A percentile compares a stretch with the other conserved stretches of the same genome.
Evolutionary conservation across 1,284 basidiomycete genomes (phyloP).

Genomic region (Sanghuangporus baumii): DNA sequence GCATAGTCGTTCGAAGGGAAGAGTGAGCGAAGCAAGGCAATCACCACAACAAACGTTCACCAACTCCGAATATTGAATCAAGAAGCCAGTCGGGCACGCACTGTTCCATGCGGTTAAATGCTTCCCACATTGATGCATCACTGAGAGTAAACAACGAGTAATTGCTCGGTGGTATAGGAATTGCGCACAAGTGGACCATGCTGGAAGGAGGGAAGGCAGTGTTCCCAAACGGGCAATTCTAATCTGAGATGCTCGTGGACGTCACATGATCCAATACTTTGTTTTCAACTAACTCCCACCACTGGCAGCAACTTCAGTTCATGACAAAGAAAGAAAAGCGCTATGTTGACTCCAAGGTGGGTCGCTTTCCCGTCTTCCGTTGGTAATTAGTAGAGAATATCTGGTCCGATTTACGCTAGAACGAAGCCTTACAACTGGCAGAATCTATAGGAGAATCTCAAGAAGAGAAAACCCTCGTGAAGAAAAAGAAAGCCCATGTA

Average conservation of each 20-base stretch:
- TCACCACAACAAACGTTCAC: neutral
- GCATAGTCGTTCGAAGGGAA: neutral
- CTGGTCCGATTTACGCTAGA: neutral
- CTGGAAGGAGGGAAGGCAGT: too few species aligned
- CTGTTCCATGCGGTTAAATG: neutral
- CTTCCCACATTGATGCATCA: neutral
- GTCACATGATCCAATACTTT: neutral
- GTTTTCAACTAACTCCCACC: neutral
- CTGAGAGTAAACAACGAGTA: neutral
- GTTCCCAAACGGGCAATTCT: too few species aligned
- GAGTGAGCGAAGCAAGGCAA: neutral
- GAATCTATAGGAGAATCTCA: constrained; percentile 9
- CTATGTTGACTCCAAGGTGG: constrained; percentile 14
- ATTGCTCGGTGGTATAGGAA: neutral
- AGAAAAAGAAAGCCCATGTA: constrained; percentile 6
- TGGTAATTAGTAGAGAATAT: neutral
- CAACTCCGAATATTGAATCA: neutral
- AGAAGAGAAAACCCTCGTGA: constrained; percentile 6
- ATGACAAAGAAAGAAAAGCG: constrained; percentile 14
- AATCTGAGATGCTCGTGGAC: neutral
- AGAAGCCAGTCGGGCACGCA: neutral
- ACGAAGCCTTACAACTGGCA: constrained; percentile 13
- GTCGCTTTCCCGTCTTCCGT: neutral
- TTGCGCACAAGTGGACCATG: neutral
- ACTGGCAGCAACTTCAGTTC: neutral